A percentile compares a stretch with the other conserved stretches of the same genome.
These are phyloP conservation scores for Cicer cuneatum DNA, from an alignment of 306 rosid genomes.

Conservation along the genomic window DNA sequence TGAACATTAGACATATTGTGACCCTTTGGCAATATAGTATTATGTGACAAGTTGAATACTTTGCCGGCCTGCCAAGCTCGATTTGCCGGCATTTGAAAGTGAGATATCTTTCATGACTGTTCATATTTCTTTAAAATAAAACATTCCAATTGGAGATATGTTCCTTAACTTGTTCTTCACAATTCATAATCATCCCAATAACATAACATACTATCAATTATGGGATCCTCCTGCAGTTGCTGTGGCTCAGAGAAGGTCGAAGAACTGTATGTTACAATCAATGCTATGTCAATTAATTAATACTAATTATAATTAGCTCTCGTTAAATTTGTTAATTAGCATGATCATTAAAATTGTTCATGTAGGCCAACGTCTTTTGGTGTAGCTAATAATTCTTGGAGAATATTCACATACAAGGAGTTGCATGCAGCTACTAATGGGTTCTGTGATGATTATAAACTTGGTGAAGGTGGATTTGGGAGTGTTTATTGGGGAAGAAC, in stretches of 20 bases:
- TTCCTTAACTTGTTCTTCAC: constrained; percentile 23
- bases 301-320: background rate
- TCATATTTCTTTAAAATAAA: constrained; percentile 44
- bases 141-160: constrained; percentile 34
- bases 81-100: constrained; percentile 57
- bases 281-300: background rate
- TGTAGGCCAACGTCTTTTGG: constrained; percentile 55
- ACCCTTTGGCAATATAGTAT: constrained; percentile 8
- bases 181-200: constrained; percentile 11
- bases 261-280: constrained; percentile 56
- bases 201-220: constrained; percentile 18
- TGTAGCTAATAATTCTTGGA: constrained; percentile 65
- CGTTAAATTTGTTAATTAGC: background rate
- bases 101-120: background rate
- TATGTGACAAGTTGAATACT: constrained; percentile 18
- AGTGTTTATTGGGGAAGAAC: constrained; percentile 89
- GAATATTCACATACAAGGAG: constrained; percentile 84
- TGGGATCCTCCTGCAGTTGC: constrained; percentile 79
- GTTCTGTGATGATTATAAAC: constrained; percentile 73
- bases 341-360: constrained; percentile 12
- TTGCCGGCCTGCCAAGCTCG: constrained; percentile 77
- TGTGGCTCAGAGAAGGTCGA: constrained; percentile 69
- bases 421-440: constrained; percentile 84
- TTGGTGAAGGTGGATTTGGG: constrained; percentile 94
- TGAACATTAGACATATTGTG: background rate